Evolutionary conservation across 331 rosid genomes (phyloP).

Genomic region (Cydonia oblonga): DNA sequence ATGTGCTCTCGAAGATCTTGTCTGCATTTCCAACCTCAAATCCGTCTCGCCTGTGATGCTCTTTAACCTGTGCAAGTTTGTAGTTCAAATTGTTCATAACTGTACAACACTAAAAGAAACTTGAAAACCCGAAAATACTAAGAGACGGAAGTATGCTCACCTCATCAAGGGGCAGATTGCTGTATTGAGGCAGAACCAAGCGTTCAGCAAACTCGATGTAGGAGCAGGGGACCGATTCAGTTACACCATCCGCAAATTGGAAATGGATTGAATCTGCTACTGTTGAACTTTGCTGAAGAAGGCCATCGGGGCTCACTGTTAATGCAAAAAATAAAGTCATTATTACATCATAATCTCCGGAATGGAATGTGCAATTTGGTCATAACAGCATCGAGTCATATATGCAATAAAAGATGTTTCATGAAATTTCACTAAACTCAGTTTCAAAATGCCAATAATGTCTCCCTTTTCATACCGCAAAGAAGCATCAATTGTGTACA

Average conservation of each 20-base stretch:
- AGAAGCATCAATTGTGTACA: not conserved
- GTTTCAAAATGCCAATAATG: not conserved
- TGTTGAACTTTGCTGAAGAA: slow-evolving; percentile 89
- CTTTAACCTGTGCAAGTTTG: slow-evolving; percentile 44
- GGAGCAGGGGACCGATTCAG: slow-evolving; percentile 68
- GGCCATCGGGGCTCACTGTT: slow-evolving; percentile 94
- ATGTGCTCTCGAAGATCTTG: slow-evolving; percentile 96
- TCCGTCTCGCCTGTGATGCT: slow-evolving; percentile 86
- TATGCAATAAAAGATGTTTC: not conserved
- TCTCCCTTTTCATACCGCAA: not conserved
- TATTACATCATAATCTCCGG: not conserved
- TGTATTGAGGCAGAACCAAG: slow-evolving; percentile 59
- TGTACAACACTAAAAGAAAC: not conserved
- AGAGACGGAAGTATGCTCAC: slow-evolving; percentile 21
- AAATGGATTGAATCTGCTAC: slow-evolving; percentile 72
- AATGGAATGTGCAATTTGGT: not conserved
- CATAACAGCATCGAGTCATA: not conserved
- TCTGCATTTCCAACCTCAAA: slow-evolving; percentile 97
- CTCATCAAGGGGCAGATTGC: slow-evolving; percentile 46
- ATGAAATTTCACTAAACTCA: not conserved
- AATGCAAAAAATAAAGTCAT: not conserved
- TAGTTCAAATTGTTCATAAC: not conserved
- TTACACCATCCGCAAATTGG: slow-evolving; percentile 58
- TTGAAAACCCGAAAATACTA: not conserved
- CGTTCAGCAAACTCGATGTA: slow-evolving; percentile 96